Base-by-base conservation (phyloP, 2,329 filamentous ascomycete species). In the Colletotrichum costaricense region DNA sequence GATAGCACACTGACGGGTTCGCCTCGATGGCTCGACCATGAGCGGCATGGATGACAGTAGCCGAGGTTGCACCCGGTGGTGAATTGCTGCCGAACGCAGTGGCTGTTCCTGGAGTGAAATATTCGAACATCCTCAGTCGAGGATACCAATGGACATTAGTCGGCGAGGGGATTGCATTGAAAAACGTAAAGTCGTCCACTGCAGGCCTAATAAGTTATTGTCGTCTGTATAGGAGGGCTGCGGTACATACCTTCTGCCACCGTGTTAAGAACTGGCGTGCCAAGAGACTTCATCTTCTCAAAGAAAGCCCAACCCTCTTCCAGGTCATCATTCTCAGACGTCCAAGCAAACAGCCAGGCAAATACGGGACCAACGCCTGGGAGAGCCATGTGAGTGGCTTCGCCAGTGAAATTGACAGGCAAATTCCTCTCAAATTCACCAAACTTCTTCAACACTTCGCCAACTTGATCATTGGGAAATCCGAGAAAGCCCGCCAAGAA, bases 381-480 rank as follows among this genome's bases (percentile, higher is more conserved):
- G 1, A 72, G 19, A 33, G 68, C 54, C 63, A 63, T 54, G 24
- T 72, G 63, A 2, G 58, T 28, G 7, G 26, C 28, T 46, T 74
- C 68, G 16, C 68, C 68, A 14, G 62, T 69, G 26, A 69, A 68
- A 52, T 77, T 74, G 1, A 76, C 33, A 73, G 35, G 80, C 80
- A 19, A 71, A 38, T 83, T 76, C n/a, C 79, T 64, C 78, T 78
- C 57, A 9, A 70, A 30, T 63, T 49, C 22, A 33, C n/a, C 52
- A 49, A 19, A 65, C 11, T 12, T 19, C 19, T 55, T 26, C 46
- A 65, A 24, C 8, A 52, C 73, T 74, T 64, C 75, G 81, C 80
- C 75, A 79, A 77, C 28, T 78, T 77, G 3, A 80, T 64, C 38
- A 46, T 57, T 22, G 24, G 72, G 58, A 26, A 72, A 74, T 4